These are phyloP conservation scores for Blepharisma stoltei DNA, from an alignment of 73 alveolate species.

Conservation along the genomic window DNA sequence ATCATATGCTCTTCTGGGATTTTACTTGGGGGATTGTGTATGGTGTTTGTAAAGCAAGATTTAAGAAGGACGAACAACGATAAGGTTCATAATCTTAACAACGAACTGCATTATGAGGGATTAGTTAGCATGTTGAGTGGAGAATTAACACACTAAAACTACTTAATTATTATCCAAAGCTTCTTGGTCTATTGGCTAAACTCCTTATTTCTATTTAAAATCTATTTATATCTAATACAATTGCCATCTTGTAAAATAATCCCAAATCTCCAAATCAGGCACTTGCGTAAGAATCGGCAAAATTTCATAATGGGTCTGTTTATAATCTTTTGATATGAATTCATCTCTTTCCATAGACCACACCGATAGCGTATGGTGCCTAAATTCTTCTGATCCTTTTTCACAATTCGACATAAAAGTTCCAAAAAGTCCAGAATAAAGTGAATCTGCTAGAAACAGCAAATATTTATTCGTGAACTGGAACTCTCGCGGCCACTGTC, in stretches of 20 bases:
- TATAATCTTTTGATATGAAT: background rate
- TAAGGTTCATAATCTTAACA: background rate
- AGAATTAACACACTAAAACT: no score
- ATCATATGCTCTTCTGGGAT: constrained; percentile 23
- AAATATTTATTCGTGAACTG: constrained; percentile 53
- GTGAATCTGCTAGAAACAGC: constrained; percentile 6
- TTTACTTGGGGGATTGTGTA: background rate
- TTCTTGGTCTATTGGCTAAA: no score
- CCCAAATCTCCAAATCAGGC: constrained; percentile 3
- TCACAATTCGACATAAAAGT: constrained; percentile 19
- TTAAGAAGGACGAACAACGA: background rate
- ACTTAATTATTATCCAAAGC: no score
- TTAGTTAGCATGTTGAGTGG: no score
- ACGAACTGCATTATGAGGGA: no score
- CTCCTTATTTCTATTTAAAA: no score
- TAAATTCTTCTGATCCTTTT: background rate
- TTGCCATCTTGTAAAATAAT: background rate
- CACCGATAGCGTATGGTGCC: background rate
- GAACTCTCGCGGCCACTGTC: constrained; percentile 67
- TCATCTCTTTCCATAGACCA: background rate
- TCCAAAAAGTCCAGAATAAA: constrained; percentile 20
- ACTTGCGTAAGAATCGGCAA: background rate
- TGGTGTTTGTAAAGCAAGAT: background rate
- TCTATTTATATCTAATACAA: background rate
- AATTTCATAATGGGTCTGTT: background rate